Conservation (phyloP, 768 basidiomycete genomes). For the Cubamyces lactineus region DNA sequence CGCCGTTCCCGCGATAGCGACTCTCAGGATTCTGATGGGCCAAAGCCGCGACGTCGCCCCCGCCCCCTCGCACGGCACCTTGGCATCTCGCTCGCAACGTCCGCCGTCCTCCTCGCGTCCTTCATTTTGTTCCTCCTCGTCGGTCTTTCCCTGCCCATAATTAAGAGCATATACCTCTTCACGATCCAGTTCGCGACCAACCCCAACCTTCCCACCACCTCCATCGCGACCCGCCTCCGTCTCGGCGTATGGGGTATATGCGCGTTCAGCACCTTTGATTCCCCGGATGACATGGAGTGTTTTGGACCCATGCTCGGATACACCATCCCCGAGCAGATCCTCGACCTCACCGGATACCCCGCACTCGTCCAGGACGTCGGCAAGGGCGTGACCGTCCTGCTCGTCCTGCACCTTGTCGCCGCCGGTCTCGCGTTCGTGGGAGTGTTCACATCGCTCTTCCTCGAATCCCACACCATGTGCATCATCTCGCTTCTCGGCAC, state of each 20-base stretch:
- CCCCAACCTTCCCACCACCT: slow-evolving; percentile 43
- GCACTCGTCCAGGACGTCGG: slow-evolving; percentile 51
- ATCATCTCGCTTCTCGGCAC: slow-evolving; percentile 62
- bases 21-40: slow-evolving; percentile 5
- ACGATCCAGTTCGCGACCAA: slow-evolving; percentile 44
- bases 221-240: slow-evolving; percentile 60
- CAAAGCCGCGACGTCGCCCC: slow-evolving; percentile 20
- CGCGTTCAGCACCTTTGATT: slow-evolving; percentile 45
- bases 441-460: slow-evolving; percentile 57
- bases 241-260: slow-evolving; percentile 89
- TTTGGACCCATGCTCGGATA: slow-evolving; percentile 73
- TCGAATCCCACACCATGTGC: slow-evolving; percentile 55
- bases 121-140: slow-evolving; percentile 80
- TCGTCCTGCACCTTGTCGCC: slow-evolving; percentile 71
- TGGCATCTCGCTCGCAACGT: slow-evolving; percentile 49
- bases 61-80: slow-evolving; percentile 41
- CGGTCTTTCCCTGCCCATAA: slow-evolving; percentile 74
- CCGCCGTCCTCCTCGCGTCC: slow-evolving; percentile 54
- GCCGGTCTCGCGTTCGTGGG: slow-evolving; percentile 61
- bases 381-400: slow-evolving; percentile 47
- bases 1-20: slow-evolving; percentile 9
- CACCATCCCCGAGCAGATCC: slow-evolving; percentile 48
- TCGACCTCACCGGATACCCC: slow-evolving; percentile 47
- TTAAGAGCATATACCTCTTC: slow-evolving; percentile 68
- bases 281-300: slow-evolving; percentile 51